Evolutionary conservation across 805 yeast genomes (phyloP), one percentile per base, ranked within the genome.

Genomic region (Kazachstania taianensis): DNA sequence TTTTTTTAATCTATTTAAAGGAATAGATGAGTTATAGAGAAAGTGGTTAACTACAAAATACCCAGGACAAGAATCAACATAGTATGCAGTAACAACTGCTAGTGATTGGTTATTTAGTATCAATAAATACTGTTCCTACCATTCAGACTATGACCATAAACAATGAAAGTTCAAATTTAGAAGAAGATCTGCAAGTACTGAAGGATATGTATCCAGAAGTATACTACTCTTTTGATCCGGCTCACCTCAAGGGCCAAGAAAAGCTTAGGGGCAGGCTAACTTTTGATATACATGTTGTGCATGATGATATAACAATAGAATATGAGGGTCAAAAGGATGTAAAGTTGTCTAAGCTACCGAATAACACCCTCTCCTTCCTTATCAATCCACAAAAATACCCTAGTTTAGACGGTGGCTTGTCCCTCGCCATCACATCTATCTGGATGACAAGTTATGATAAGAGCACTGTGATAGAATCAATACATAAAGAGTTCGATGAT

Each of bases 401-500:
- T 4, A 32, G 30, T 31, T 32, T 47, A 9, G 32, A 41, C 19
- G 32, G 37, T 15, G 35, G 48, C 6, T 30, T 50, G 8, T 13
- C 28, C 2, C 36, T 53, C n/a, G 17, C 37, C 0, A 24, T 74
- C 1, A 24, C 30, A 1, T 55, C 62, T 1, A 30, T 37, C 1
- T 58, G 72, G 61, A 38, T 72, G 27, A 20, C 53, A 0, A 23
- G 28, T 1, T 37, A 39, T 0, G 47, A 50, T 3, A 32, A 50
- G 2, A 30, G 28, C 0, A 29, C 30, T 2, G 30, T 66, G 5
- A 16, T 29, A 2, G 18, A 28, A 0, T 44, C 49, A 2, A 37
- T 68, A 3, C 29, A 37, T 1, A 32, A 45, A 1, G 45, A 67
- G 17, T 67, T 72, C 68, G 48, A 45, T 10, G 59, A 52, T 5